Evolutionary conservation across 257 asterid genomes (phyloP), one percentile per base, ranked within the genome.

Genomic region (Ehretia macrophylla): DNA sequence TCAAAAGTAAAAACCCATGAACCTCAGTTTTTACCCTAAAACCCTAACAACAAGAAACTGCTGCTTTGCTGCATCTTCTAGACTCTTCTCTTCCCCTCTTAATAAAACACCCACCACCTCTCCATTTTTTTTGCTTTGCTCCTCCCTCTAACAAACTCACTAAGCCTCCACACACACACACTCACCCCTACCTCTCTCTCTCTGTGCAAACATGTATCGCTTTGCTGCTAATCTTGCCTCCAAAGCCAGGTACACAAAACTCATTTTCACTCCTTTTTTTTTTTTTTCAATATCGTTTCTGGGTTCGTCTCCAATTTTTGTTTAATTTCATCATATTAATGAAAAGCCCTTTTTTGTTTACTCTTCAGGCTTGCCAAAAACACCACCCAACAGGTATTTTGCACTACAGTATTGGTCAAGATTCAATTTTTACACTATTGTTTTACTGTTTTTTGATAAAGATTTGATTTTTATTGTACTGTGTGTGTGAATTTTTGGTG

Each of bases 351-450:
- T 16, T 59, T 56, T 46, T 64, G 61, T 11, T 60, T 62, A 44
- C 54, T 68, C 50, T 72, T 12, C 74, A 86, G 97, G 54, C 72
- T 81, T 46, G 87, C 95, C 12, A 78, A 76, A 51, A 87, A 58
- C 64, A 77, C 73, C 82, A 76, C 63, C 65, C 81, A 70, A 45
- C 96, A 81, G 96, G 96, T 83, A 71, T 1, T 38, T 64, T 12
- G 12, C 23, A 14, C 16, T 44, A 9, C 16, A 38, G 17, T 21
- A 4, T 14, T 18, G 5, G 20, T 11, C 49, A 13, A 17, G 48
- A 32, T 55, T 64, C 27, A 17, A 14, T 32, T 51, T 5, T 14
- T 12, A 32, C 17, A 8, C 1, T 0, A 22, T 40, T 17, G 23
- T 0, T 0, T 39, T 9, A 17, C 17, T 21, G 14, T 62, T 38